Evolutionary conservation across 208 protist genomes (phyloP).

Genomic region (Acanthamoeba castellanii): DNA sequence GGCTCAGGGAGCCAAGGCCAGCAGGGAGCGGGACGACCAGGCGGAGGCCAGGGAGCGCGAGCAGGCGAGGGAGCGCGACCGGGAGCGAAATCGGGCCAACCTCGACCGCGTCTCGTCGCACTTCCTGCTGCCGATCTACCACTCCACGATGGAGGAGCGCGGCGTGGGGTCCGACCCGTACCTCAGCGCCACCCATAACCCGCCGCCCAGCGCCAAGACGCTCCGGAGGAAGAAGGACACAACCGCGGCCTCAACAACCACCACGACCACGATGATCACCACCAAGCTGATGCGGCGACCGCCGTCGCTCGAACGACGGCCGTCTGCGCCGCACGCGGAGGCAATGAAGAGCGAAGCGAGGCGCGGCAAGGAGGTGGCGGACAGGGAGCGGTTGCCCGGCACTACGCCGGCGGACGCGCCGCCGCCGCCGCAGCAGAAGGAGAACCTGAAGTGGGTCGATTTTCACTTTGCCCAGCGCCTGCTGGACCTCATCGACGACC

Average conservation of each 20-base stretch:
- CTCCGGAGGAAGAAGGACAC: not conserved
- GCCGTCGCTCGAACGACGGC: not conserved
- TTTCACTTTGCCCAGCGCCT: constrained; percentile 59
- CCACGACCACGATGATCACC: not conserved
- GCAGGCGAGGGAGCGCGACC: not conserved
- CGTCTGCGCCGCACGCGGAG: not conserved
- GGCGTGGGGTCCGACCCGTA: constrained; percentile 16
- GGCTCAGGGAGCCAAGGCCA: not conserved
- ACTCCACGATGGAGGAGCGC: not conserved
- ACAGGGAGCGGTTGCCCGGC: not conserved
- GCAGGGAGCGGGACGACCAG: not conserved
- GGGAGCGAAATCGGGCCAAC: not conserved
- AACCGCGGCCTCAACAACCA: not conserved
- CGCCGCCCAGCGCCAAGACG: not conserved
- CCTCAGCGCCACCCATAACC: not conserved
- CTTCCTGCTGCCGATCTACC: constrained; percentile 39
- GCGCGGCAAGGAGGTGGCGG: not conserved
- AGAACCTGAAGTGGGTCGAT: constrained; percentile 51
- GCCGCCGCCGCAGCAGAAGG: not conserved
- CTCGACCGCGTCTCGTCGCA: not conserved
- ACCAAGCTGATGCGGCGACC: not conserved
- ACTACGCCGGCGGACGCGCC: not conserved
- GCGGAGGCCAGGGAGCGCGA: not conserved
- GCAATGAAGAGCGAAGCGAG: not conserved
- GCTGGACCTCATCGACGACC: constrained; percentile 62